phyloP scores from a whole-genome alignment of 305 asterid genomes.

The Rubia occidens region DNA sequence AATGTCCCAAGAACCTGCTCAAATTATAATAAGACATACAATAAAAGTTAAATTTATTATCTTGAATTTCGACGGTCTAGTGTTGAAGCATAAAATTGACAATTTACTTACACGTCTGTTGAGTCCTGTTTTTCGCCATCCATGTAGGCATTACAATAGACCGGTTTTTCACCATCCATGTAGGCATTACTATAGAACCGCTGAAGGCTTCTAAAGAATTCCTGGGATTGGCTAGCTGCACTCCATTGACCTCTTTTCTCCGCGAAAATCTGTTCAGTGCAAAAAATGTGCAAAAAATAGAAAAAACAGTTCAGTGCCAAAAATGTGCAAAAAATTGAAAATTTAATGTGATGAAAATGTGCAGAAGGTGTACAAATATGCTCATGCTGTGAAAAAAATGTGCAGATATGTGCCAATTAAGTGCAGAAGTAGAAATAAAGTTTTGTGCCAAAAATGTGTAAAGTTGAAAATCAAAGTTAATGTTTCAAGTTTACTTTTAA shows the following conservation, averaged over 20 bases:
- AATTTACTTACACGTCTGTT: slow-evolving; percentile 64
- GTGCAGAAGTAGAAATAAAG: slow-evolving; percentile 43
- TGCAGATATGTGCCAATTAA: background rate
- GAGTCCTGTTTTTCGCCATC: slow-evolving; percentile 93
- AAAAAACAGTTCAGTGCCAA: background rate
- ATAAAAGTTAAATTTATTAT: background rate
- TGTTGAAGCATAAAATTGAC: background rate
- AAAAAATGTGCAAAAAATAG: slow-evolving; percentile 6
- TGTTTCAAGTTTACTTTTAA: background rate
- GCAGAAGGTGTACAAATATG: too few relatives aligned
- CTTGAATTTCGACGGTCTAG: background rate
- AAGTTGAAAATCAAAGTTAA: slow-evolving; percentile 6
- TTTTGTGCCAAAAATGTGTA: slow-evolving; percentile 14
- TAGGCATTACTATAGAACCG: slow-evolving; percentile 84
- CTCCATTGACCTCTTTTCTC: slow-evolving; percentile 96
- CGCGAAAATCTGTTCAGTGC: slow-evolving; percentile 58
- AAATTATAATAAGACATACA: background rate
- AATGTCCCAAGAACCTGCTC: slow-evolving; percentile 85
- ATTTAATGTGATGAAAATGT: too few relatives aligned
- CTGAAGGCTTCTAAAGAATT: slow-evolving; percentile 69
- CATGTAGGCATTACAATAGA: slow-evolving; percentile 81
- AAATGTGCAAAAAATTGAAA: background rate
- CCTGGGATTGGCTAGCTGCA: slow-evolving; percentile 87
- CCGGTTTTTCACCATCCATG: slow-evolving; percentile 82
- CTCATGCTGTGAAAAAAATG: background rate